Evolutionary conservation across 2,329 filamentous ascomycete genomes (phyloP).

Genomic region (Monilinia fructicola): DNA sequence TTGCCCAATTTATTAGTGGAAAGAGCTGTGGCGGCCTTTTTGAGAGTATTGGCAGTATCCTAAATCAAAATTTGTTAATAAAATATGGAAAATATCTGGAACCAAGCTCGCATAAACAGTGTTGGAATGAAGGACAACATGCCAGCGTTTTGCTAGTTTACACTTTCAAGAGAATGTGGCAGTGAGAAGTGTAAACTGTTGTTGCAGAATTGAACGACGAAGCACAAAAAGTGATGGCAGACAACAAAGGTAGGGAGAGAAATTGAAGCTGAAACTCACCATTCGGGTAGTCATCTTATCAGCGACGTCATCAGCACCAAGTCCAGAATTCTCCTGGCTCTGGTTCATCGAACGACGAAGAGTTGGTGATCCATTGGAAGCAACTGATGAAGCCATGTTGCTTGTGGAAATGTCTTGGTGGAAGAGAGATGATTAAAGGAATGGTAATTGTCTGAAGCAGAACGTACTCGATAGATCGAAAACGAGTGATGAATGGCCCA

Average conservation of each 20-base stretch:
- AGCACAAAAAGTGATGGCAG: neutral
- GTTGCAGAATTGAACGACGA: neutral
- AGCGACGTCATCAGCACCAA: constrained; percentile 31
- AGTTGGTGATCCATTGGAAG: constrained; percentile 47
- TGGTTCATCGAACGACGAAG: constrained; percentile 43
- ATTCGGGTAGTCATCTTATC: constrained; percentile 29
- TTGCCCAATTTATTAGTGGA: constrained; percentile 56
- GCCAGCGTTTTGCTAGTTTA: neutral
- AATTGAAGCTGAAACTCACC: constrained; percentile 13
- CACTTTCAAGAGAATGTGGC: neutral
- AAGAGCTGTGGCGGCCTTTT: constrained; percentile 47
- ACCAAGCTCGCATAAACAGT: constrained; percentile 10
- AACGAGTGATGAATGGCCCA: constrained; percentile 32
- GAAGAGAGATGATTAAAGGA: constrained; percentile 2
- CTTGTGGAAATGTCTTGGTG: constrained; percentile 44
- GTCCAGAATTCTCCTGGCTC: constrained; percentile 42
- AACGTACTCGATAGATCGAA: constrained; percentile 29
- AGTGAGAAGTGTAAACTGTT: too few relatives aligned
- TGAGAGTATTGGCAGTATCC: constrained; percentile 35
- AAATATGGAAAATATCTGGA: constrained; percentile 19
- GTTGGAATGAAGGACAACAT: neutral
- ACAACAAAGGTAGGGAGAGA: too few relatives aligned
- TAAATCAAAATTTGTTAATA: constrained; percentile 29
- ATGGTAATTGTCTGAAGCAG: constrained; percentile 24
- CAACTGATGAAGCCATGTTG: constrained; percentile 28